Percentiles rank a stretch among this genome's conserved stretches.
These are phyloP conservation scores for Colletotrichum liriopes DNA, from an alignment of 2,329 filamentous ascomycete genomes.

Conservation along the genomic window DNA sequence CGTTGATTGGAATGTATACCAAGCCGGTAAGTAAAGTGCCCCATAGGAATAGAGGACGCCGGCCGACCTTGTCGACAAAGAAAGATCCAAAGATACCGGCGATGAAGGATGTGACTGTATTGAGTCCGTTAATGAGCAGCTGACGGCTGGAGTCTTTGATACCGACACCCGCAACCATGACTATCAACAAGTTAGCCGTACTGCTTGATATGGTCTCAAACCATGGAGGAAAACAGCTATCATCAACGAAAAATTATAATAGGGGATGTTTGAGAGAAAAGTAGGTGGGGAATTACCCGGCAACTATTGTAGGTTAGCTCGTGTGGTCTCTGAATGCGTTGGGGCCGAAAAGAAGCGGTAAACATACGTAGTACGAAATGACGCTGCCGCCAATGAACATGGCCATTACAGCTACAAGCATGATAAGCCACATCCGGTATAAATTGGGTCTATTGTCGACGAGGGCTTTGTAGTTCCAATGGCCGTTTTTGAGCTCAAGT, in stretches of 20 bases:
- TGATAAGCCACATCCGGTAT: constrained; percentile 62
- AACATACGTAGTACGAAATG: constrained; percentile 62
- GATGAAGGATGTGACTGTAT: constrained; percentile 59
- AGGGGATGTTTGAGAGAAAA: neutral
- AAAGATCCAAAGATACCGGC: constrained; percentile 58
- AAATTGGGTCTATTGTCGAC: constrained; percentile 63
- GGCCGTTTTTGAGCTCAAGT: constrained; percentile 52
- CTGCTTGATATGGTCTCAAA: constrained; percentile 43
- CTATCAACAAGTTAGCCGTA: constrained; percentile 8
- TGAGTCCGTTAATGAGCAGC: constrained; percentile 56
- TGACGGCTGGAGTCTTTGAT: constrained; percentile 56
- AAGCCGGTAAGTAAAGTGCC: constrained; percentile 54
- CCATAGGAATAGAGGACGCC: constrained; percentile 63
- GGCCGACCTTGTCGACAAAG: constrained; percentile 61
- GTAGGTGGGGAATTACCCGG: neutral
- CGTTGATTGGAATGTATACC: constrained; percentile 50
- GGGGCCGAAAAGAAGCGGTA: constrained; percentile 19
- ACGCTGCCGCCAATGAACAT: constrained; percentile 66
- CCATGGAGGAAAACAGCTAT: too few species aligned
- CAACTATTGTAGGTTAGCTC: neutral
- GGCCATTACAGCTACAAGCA: constrained; percentile 64
- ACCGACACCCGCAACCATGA: constrained; percentile 61
- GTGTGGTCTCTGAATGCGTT: too few species aligned
- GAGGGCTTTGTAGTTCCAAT: constrained; percentile 61
- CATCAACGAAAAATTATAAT: neutral